Conservation (phyloP, 2,329 filamentous ascomycete species). For the Penicillium sp. region DNA sequence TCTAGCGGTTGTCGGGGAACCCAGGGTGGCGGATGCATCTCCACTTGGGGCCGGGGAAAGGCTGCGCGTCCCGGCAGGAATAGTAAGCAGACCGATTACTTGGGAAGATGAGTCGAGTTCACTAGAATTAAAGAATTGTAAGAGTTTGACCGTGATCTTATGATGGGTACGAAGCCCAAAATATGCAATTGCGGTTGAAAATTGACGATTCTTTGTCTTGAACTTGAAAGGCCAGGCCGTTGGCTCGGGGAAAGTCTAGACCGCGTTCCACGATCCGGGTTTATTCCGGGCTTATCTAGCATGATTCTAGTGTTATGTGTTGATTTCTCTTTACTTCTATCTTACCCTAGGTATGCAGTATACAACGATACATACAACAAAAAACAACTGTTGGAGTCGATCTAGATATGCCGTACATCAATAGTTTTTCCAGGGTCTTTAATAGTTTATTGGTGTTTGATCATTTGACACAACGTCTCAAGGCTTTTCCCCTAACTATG, state of each 20-base stretch:
- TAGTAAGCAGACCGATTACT: background rate
- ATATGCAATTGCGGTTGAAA: background rate
- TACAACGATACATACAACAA: background rate
- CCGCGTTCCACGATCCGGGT: constrained; percentile 3
- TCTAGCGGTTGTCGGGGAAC: constrained; percentile 1
- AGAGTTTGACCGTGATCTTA: background rate
- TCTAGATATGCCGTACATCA: background rate
- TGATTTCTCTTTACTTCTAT: background rate
- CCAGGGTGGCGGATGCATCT: constrained; percentile 7
- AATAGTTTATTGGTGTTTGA: background rate
- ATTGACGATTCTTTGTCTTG: background rate
- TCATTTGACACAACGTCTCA: background rate
- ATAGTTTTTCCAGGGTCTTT: background rate
- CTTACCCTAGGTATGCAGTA: background rate
- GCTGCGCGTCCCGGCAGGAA: background rate
- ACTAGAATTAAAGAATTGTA: background rate
- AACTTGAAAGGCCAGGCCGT: background rate
- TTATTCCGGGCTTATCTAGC: background rate
- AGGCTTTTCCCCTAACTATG: background rate
- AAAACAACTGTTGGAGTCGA: background rate
- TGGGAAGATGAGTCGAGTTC: background rate
- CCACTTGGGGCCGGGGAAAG: constrained; percentile 18
- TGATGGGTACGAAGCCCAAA: background rate
- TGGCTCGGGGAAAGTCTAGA: background rate
- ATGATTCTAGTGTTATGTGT: background rate